These are phyloP conservation scores for Annulohypoxylon truncatum DNA, from an alignment of 2,329 filamentous ascomycete genomes.

Conservation along the genomic window DNA sequence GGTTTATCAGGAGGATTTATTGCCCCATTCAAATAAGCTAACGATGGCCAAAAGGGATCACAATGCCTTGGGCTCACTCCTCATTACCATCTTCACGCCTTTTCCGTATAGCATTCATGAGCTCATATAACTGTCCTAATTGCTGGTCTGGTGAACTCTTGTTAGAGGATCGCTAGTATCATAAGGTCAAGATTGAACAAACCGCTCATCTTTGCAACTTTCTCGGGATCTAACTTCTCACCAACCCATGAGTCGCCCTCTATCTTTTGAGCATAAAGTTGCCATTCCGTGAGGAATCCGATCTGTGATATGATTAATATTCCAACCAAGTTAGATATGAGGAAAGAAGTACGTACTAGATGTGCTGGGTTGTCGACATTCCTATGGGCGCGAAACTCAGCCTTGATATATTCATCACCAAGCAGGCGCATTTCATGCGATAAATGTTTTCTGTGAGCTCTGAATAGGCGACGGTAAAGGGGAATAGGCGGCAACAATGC, in stretches of 20 bases:
- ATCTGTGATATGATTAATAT: slow-evolving; percentile 67
- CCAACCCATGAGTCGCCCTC: slow-evolving; percentile 89
- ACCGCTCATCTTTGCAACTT: slow-evolving; percentile 96
- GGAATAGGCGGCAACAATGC: slow-evolving; percentile 88
- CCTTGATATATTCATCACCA: slow-evolving; percentile 93
- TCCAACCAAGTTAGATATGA: neutral
- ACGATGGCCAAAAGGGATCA: neutral
- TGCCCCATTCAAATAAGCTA: neutral
- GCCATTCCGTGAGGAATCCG: slow-evolving; percentile 96
- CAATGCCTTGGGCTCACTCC: slow-evolving; percentile 18
- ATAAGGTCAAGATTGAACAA: slow-evolving; percentile 49
- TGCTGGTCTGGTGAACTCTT: slow-evolving; percentile 77
- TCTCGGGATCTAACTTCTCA: slow-evolving; percentile 83
- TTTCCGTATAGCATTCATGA: slow-evolving; percentile 83
- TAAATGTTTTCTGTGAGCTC: slow-evolving; percentile 85
- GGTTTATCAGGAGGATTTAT: neutral
- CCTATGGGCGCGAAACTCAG: slow-evolving; percentile 87
- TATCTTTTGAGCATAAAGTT: slow-evolving; percentile 90
- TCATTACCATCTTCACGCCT: slow-evolving; percentile 43
- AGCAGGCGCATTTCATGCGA: slow-evolving; percentile 80
- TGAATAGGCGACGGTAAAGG: slow-evolving; percentile 87
- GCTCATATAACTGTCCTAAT: slow-evolving; percentile 90
- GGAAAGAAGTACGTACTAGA: slow-evolving; percentile 68
- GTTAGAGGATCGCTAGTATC: neutral
- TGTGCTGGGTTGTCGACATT: slow-evolving; percentile 91